Conservation (phyloP, 257 asterid species). For the Lantana camara region DNA sequence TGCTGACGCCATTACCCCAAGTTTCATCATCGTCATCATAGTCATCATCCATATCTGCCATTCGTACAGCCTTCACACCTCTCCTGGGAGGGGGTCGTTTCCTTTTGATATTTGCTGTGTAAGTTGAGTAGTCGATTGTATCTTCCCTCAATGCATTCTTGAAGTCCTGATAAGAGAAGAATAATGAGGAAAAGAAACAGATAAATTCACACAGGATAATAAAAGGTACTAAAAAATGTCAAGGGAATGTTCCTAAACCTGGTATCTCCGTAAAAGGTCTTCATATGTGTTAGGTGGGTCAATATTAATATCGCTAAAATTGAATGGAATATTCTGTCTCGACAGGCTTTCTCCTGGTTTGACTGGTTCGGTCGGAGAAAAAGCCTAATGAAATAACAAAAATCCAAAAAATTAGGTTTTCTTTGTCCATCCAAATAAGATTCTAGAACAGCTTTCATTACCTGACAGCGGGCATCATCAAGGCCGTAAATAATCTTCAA, state of each 20-base stretch:
- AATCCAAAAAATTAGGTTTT: slow-evolving; percentile 13
- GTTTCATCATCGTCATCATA: slow-evolving; percentile 42
- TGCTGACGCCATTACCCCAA: slow-evolving; percentile 51
- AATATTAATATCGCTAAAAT: slow-evolving; percentile 56
- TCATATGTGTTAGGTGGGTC: slow-evolving; percentile 70
- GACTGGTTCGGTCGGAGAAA: slow-evolving; percentile 76
- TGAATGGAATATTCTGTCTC: slow-evolving; percentile 69
- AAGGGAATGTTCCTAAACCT: slow-evolving; percentile 44
- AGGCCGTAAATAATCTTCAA: slow-evolving; percentile 84
- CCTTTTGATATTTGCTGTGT: slow-evolving; percentile 65
- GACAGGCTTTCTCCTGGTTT: slow-evolving; percentile 76
- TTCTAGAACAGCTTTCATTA: slow-evolving; percentile 32
- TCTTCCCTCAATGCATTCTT: slow-evolving; percentile 65
- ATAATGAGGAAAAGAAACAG: neutral
- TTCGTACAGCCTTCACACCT: slow-evolving; percentile 42
- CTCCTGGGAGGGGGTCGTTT: slow-evolving; percentile 56
- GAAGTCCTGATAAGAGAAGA: slow-evolving; percentile 46
- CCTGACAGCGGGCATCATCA: slow-evolving; percentile 94
- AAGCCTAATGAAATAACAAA: slow-evolving; percentile 51
- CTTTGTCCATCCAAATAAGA: slow-evolving; percentile 17
- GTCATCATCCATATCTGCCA: slow-evolving; percentile 35
- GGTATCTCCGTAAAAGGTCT: slow-evolving; percentile 71
- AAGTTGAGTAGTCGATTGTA: slow-evolving; percentile 61
- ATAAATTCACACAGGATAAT: too few species aligned
- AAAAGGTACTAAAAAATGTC: too few species aligned